phyloP scores from a whole-genome alignment of 768 basidiomycete species.

The Mycena kentingensis region DNA sequence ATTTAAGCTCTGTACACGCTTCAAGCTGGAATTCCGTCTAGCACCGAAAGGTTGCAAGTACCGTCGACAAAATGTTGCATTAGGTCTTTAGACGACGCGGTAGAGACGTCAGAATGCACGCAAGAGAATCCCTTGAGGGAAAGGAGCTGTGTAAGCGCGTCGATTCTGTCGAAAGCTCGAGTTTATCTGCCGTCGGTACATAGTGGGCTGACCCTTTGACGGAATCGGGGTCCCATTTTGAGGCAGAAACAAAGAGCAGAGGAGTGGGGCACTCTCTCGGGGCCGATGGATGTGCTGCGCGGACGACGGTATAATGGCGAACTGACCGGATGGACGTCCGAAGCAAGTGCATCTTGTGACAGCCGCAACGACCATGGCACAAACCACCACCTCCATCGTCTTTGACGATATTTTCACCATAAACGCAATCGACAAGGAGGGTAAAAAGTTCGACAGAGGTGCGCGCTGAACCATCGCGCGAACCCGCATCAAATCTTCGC shows the following conservation, averaged over 20 bases:
- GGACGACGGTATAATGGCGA: constrained; percentile 34
- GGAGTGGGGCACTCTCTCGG: constrained; percentile 55
- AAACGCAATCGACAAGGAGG: constrained; percentile 82
- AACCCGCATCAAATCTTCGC: constrained; percentile 12
- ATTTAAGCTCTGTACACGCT: constrained; percentile 40
- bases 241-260: constrained; percentile 52
- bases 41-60: constrained; percentile 21
- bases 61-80: constrained; percentile 45
- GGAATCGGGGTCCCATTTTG: constrained; percentile 45
- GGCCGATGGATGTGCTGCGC: constrained; percentile 40
- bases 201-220: constrained; percentile 40
- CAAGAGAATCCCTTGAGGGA: constrained; percentile 52
- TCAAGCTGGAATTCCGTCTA: not conserved
- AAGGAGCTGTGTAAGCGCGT: constrained; percentile 40
- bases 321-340: constrained; percentile 19
- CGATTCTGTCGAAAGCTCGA: constrained; percentile 33
- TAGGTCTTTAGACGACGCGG: constrained; percentile 25
- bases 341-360: constrained; percentile 4
- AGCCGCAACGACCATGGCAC: constrained; percentile 44
- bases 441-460: constrained; percentile 99
- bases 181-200: not conserved
- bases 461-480: constrained; percentile 10
- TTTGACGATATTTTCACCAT: constrained; percentile 95
- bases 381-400: constrained; percentile 70
- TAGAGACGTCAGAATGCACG: constrained; percentile 43